phyloP scores from a whole-genome alignment of 169 alveolate species.

The Hepatocystis sp. region DNA sequence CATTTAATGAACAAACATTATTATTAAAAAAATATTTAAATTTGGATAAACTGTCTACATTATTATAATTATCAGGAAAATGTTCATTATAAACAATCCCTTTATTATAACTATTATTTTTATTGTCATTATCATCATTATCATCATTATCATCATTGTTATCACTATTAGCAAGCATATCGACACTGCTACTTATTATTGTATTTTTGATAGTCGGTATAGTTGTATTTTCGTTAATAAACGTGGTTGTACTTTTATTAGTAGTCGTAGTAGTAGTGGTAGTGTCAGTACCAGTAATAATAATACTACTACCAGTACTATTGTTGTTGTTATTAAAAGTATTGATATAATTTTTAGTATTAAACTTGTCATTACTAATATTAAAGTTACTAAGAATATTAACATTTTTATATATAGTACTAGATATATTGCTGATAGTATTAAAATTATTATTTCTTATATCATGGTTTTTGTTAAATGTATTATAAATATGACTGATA shows the following conservation, averaged over 20 bases:
- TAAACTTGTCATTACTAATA: background rate
- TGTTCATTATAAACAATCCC: background rate
- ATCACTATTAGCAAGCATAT: too few relatives aligned
- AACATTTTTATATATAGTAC: background rate
- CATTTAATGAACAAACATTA: too few relatives aligned
- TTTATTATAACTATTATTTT: conserved; percentile 7
- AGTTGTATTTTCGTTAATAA: too few relatives aligned
- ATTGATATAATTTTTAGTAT: background rate
- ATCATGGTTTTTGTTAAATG: background rate
- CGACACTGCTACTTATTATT: too few relatives aligned
- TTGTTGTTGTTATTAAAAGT: background rate
- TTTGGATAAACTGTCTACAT: background rate
- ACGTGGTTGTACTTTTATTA: too few relatives aligned
- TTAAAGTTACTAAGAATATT: background rate
- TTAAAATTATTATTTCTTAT: background rate
- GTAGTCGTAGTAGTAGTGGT: too few relatives aligned
- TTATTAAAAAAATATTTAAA: too few relatives aligned
- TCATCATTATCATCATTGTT: background rate
- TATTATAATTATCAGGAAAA: background rate
- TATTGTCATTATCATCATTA: conserved; percentile 2
- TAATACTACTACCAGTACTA: background rate
- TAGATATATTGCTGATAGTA: background rate
- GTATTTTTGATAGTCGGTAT: too few relatives aligned
- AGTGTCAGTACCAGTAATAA: too few relatives aligned
- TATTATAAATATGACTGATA: background rate